phyloP scores from a whole-genome alignment of 2,329 filamentous ascomycete species.

The Alternaria triticimaculans region DNA sequence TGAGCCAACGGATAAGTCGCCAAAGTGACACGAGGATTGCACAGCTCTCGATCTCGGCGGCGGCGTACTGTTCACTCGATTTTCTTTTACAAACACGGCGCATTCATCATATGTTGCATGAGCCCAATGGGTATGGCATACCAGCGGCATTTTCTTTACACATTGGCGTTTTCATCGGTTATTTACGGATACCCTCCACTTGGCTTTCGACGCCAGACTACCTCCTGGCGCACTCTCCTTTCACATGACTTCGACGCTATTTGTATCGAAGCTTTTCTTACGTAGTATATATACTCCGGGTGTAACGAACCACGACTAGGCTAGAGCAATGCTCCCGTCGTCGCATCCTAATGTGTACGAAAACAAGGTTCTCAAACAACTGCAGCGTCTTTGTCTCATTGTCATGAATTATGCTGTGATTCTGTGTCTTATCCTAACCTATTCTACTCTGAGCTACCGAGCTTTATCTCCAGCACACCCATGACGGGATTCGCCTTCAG shows the following conservation, averaged over 20 bases:
- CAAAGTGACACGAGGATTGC: not conserved
- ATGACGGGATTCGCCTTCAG: constrained; percentile 30
- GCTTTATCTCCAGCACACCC: constrained; percentile 44
- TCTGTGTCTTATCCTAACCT: not conserved
- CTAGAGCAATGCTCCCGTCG: not conserved
- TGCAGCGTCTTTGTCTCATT: not conserved
- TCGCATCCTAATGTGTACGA: not conserved
- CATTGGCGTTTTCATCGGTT: constrained; percentile 24
- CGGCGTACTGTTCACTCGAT: not conserved
- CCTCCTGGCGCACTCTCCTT: not conserved
- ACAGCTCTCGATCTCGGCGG: not conserved
- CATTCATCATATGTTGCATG: not conserved
- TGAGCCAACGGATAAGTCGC: constrained; percentile 39
- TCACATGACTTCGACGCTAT: not conserved
- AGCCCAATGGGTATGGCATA: not conserved
- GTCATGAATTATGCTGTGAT: not conserved
- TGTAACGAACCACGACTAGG: constrained; percentile 3
- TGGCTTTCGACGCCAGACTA: constrained; percentile 11
- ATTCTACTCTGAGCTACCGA: constrained; percentile 24
- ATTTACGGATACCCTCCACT: constrained; percentile 44
- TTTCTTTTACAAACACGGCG: constrained; percentile 4
- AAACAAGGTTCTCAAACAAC: not conserved
- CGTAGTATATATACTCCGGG: not conserved
- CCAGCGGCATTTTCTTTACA: constrained; percentile 1
- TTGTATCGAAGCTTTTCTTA: not conserved